Base-by-base conservation (phyloP, 2,329 filamentous ascomycete genomes). In the Microcyclospora tardicrescens region DNA sequence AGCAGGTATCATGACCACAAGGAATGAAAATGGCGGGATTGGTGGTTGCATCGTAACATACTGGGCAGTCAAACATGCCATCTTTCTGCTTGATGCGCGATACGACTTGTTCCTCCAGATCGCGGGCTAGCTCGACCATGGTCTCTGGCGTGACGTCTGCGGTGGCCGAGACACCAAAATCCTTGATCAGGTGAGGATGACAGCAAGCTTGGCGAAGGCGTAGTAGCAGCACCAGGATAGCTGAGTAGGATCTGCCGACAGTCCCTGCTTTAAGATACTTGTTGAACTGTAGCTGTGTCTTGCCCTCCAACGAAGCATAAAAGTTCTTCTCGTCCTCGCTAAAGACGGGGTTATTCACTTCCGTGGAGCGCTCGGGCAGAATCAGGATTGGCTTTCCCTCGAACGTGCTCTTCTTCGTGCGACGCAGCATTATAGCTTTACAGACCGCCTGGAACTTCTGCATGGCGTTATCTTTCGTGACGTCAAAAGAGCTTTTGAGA, bases 131-230 rank as follows among this genome's bases (percentile, higher is more conserved):
- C 2, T 69, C 66, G 11, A 75, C 53, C 55, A 84, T 71, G 19
- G 77, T 67, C 5, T 73, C 63, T 35, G 69, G 67, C 2, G 65
- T 60, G 14, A 72, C 59, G 5, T 68, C 69, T 15, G 66, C 63
- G 3, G 54, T 51, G 32, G 62, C 62, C 33, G 67, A 70, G 3
- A 72, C 60, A 16, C 73, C 73, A 37, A 82, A 74, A 52, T 85
- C 78, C 16, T 68, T 71, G 50, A 83, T 77, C 19, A 84, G 61
- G 52, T 79, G 77, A 1, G 81, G 82, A 56, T 89, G 84, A 49
- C 82, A 87, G 51, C 80, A 85, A 14, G 80, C 79, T 59, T 89
- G 84, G 13, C 84, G 77, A n/a, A 91, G 69, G 16, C 84, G 78
- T 33, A 91, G 68, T 33, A 91, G 68, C 13, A 94, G 67, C 8